These are phyloP conservation scores for Colletotrichum eremochloae DNA, from an alignment of 2,329 filamentous ascomycete species.

Conservation along the genomic window DNA sequence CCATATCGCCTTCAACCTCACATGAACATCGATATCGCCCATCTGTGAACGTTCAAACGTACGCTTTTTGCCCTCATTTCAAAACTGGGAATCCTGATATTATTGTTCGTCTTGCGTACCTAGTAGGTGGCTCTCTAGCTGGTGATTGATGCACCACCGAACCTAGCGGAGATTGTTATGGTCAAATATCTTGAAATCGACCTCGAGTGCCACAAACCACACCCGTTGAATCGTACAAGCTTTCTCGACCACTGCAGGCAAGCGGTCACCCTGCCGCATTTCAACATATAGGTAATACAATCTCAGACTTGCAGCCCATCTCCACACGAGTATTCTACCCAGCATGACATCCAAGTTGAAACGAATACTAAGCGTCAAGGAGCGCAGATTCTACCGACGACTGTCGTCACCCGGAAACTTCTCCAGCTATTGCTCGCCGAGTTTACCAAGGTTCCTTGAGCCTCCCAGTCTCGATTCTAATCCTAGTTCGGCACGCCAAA, in stretches of 20 bases:
- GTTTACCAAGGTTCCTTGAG: constrained; percentile 1
- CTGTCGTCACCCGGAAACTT: constrained; percentile 10
- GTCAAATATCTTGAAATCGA: constrained; percentile 22
- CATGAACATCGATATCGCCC: neutral
- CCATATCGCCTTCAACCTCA: constrained; percentile 4
- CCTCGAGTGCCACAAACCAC: constrained; percentile 30
- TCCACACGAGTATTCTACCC: neutral
- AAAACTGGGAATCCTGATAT: neutral
- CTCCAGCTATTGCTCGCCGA: neutral
- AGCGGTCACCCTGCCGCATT: neutral
- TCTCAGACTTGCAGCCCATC: neutral
- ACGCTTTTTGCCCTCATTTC: neutral
- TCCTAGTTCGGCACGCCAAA: constrained; percentile 8
- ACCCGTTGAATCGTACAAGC: constrained; percentile 7
- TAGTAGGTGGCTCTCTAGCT: neutral
- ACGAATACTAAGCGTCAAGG: constrained; percentile 31
- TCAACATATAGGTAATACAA: constrained; percentile 17
- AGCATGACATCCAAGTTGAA: constrained; percentile 25
- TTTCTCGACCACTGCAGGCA: constrained; percentile 4
- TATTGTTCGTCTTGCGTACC: neutral
- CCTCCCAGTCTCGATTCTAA: constrained; percentile 6
- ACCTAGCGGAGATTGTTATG: constrained; percentile 15
- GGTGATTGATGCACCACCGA: constrained; percentile 4
- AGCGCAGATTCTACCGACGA: constrained; percentile 5
- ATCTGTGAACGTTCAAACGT: neutral